Evolutionary conservation across 371 early-diverging fungal species (phyloP).

Genomic region (Mortierella sp.): DNA sequence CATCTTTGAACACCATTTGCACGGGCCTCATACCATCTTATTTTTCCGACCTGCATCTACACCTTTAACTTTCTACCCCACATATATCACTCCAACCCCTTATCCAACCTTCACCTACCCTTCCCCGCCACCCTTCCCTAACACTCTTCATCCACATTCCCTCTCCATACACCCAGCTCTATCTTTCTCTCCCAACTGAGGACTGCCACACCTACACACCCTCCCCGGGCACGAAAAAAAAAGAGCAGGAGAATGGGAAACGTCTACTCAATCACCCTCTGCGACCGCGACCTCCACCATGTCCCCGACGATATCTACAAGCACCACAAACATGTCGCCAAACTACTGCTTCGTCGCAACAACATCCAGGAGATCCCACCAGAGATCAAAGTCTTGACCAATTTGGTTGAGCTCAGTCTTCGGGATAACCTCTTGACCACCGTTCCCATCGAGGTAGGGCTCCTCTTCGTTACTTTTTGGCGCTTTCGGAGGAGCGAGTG

Average conservation of each 20-base stretch:
- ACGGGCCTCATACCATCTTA: neutral
- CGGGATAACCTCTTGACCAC: conserved; percentile 60
- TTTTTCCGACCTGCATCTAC: neutral
- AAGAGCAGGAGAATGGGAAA: conserved; percentile 39
- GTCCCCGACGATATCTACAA: conserved; percentile 57
- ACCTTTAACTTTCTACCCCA: neutral
- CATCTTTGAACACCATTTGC: neutral
- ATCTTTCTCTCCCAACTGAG: neutral
- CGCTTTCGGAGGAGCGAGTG: too few relatives aligned
- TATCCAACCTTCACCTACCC: neutral
- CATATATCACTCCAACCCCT: neutral
- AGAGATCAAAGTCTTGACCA: conserved; percentile 51
- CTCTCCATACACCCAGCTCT: neutral
- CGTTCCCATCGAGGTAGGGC: conserved; percentile 68
- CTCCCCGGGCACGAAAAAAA: neutral
- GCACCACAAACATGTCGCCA: conserved; percentile 53
- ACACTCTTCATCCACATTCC: neutral
- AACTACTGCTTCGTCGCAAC: conserved; percentile 41
- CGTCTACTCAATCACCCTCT: conserved; percentile 54
- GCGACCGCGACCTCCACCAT: conserved; percentile 52
- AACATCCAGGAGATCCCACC: conserved; percentile 52
- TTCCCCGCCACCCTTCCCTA: neutral
- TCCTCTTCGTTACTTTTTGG: neutral
- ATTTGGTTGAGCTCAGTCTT: conserved; percentile 60
- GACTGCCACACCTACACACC: neutral